Base-by-base conservation (phyloP, 306 rosid species). In the Spatholobus suberectus region DNA sequence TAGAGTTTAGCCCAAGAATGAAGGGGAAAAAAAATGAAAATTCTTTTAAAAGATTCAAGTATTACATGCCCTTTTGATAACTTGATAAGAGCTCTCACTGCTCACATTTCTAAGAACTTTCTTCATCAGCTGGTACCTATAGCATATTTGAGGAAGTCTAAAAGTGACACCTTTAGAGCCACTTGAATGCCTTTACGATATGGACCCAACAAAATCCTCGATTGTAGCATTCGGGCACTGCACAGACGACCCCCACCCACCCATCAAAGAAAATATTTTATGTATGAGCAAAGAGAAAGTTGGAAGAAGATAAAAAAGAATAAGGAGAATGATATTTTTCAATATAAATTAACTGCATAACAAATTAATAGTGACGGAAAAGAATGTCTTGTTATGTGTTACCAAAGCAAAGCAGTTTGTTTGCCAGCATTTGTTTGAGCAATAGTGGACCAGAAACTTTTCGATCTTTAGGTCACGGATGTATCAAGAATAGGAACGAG, bases 1-100 rank as follows among this genome's bases (percentile, higher is more conserved):
- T 32, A 74, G 18, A 34, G 12, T 62, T 77, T 81, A 40, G n/a
- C 34, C 80, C 51, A 73, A 73, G 15, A 82, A 68, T 70, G 37
- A 55, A 34, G 23, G 75, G 75, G 73, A 18, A 14, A 2, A 70
- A 69, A 47, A 37, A 32, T 27, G 34, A 69, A 47, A 78, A 79
- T 23, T 75, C 24, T 59, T 51, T 26, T 0, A 55, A 55, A 35
- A 76, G 51, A 70, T 85, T 72, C 54, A 79, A 59, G 86, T 81
- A 85, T 63, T 55, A 29, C 13, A 66, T 70, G 61, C 24, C 84
- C 75, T 52, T 85, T 82, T 81, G 85, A 88, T 90, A 88, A 85
- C 70, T 81, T 84, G 87, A 87, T 87, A 86, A 80, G 97, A 74
- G 92, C 93, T 89, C 88, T 80, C 79, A 88, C 88, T 88, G 87